Base-by-base conservation (phyloP, 805 yeast genomes). In the Suhomyces sp. region DNA sequence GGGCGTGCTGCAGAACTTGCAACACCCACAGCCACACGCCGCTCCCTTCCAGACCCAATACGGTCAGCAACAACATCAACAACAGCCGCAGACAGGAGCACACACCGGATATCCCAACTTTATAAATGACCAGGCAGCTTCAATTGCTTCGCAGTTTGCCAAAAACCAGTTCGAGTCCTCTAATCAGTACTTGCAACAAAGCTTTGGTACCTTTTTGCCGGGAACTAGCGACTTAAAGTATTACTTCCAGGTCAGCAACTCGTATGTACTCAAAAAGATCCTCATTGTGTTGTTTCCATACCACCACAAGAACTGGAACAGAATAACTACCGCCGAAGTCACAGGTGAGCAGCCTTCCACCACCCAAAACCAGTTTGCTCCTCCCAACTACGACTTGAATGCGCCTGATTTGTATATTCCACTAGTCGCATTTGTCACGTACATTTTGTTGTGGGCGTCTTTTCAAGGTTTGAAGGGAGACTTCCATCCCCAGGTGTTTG, bases 321-420 rank as follows among this genome's bases (percentile, higher is more conserved):
- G 97, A 56, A 66, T 76, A 47, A 60, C 71, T 22, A 59, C 67
- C 7, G 55, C 57, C 24, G 69, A 61, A 17, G 52, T 54, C 26
- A 57, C 64, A 2, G 66, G 74, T 44, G 59, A 65, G 19, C 58
- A 47, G n/a, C 19, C 55, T 42, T 74, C 15, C 71, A 71, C 42
- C 70, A 66, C 22, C 47, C 49, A 48, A 70, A 72, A 19, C 55
- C 59, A 46, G 56, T 90, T 78, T 68, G 86, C 90, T 2, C 84
- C 89, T 9, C 97, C 99, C 13, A 71, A 81, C 46, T 89, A 88
- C 56, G 99, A 94, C 67, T 78, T 87, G 53, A 94, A 96, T 64
- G 96, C 98, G 0, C 99, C 99, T 2, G 99, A 94, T 68, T 80
- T 94, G 75, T 94, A 94, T 70, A 89, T 94, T 51, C 99, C 99